Evolutionary conservation across 1,284 basidiomycete genomes (phyloP), one percentile per base, ranked within the genome.

Genomic region (Cutaneotrichosporon cutaneum): DNA sequence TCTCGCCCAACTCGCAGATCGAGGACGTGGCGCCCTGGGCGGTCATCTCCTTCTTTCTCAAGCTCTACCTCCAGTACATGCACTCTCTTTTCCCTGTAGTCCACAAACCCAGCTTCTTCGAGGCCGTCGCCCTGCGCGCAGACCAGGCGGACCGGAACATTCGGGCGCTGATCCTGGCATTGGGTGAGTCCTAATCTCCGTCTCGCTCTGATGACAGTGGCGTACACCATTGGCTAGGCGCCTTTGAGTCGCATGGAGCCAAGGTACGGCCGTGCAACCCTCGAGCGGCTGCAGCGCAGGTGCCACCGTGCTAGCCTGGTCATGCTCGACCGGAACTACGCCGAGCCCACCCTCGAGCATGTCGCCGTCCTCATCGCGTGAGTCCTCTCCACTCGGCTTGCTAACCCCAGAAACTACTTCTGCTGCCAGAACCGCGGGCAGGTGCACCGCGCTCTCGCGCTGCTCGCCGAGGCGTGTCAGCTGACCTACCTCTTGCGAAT

Each of bases 401-500:
- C 64, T 54, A 42, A 30, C 11, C 7, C 10, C 42, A 72, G 71
- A 1, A 68, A 66, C 24, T 69, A 72, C 60, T 72, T 72, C 47
- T 68, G 66, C 56, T 69, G 67, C 51, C 66, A 69, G 47, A 67
- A 65, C 11, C 60, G 68, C 10, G 67, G 69, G 6, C 55, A 68
- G 57, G 63, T 54, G 27, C 63, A 62, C 18, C 61, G 64, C 35
- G 71, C 71, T 3, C 42, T 61, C 13, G 58, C 68, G 7, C 56
- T 71, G 1, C 61, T 72, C 13, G 63, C 69, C 21, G 70, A 70
- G 48, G 71, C 71, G 21, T 72, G 71, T 42, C 69, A 72, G 50
- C 60, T 73, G 22, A 61, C 63, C 4, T 64, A 68, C 42, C 54
- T 67, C 3, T 47, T 71, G 54, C 61, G 65, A 21, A 51, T 70